These are phyloP conservation scores for Colletotrichum filicis DNA, from an alignment of 2,329 filamentous ascomycete species.

Conservation along the genomic window DNA sequence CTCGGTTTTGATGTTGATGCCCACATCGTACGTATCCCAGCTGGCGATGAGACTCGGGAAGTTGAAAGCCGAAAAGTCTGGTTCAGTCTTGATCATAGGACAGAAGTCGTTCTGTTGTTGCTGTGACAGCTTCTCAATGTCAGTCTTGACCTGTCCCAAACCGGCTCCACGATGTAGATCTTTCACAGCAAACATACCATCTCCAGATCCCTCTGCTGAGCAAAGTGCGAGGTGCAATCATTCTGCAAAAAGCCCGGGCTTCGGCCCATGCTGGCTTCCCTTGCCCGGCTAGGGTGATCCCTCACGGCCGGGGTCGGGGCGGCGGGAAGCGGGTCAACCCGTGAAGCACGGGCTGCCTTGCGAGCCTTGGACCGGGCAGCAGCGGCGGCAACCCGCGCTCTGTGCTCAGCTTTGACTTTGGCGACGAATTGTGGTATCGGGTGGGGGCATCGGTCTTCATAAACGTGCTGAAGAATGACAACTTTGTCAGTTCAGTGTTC, in stretches of 20 bases:
- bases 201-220: background rate
- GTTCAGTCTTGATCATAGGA: background rate
- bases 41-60: background rate
- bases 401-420: constrained; percentile 15
- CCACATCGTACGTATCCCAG: background rate
- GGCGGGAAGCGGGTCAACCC: constrained; percentile 11
- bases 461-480: constrained; percentile 2
- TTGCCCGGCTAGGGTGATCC: background rate
- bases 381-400: constrained; percentile 16
- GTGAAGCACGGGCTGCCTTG: background rate
- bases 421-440: constrained; percentile 19
- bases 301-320: background rate
- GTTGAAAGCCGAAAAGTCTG: background rate
- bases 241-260: background rate
- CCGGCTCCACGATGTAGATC: background rate
- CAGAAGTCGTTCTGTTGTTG: background rate
- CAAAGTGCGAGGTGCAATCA: background rate
- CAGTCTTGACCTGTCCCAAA: background rate
- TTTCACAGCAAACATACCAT: background rate
- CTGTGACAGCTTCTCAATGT: background rate
- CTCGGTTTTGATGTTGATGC: background rate
- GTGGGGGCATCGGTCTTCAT: constrained; percentile 19
- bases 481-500: background rate
- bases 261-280: background rate
- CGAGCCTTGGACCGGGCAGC: constrained; percentile 8